Base-by-base conservation (phyloP, 345 rosid genomes). In the Euphorbia peplus region DNA sequence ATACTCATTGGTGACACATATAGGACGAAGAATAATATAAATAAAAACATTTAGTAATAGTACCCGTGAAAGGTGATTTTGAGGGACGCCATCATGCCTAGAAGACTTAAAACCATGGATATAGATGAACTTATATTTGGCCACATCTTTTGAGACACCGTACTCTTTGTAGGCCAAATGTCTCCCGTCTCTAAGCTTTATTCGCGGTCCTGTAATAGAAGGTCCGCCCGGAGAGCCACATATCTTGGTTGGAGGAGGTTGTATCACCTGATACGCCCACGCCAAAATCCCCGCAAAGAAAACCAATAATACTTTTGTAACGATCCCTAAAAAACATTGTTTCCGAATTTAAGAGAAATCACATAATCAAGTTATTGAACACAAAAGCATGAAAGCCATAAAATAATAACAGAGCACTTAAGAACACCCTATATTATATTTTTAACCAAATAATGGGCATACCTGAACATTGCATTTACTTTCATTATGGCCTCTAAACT, bases 261-360 rank as follows among this genome's bases (percentile, higher is more conserved):
- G 52, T 35, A 39, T 63, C 12, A 37, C 66, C 66, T 64, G 73
- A 57, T 48, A 75, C 35, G 66, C 78, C 78, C 74, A 69, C 46
- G 70, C 70, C 47, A 51, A 41, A 46, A 50, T 29, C 42, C 70
- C 78, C 25, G 2, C 68, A 60, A 64, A 21, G 61, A 57, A 47
- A 0, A 65, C 73, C 54, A 70, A 19, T 15, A 71, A 24, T 64
- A 55, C 37, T 32, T 46, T 64, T 4, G 48, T 32, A 35, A 64
- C 55, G 46, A 64, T 71, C 47, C 75, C 75, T 71, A 69, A 54
- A 39, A n/a, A 32, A 42, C 10, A 37, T 52, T 62, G 21, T 37
- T 28, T 9, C 12, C 25, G 18, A 26, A 63, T 26, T 50, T 14
- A 39, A 11, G 30, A 10, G 42, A 51, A n/a, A 30, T 51, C 39